Evolutionary conservation across 2,329 filamentous ascomycete species (phyloP), one percentile per base, ranked within the genome.

Genomic region (Gliomastix tumulicola): DNA sequence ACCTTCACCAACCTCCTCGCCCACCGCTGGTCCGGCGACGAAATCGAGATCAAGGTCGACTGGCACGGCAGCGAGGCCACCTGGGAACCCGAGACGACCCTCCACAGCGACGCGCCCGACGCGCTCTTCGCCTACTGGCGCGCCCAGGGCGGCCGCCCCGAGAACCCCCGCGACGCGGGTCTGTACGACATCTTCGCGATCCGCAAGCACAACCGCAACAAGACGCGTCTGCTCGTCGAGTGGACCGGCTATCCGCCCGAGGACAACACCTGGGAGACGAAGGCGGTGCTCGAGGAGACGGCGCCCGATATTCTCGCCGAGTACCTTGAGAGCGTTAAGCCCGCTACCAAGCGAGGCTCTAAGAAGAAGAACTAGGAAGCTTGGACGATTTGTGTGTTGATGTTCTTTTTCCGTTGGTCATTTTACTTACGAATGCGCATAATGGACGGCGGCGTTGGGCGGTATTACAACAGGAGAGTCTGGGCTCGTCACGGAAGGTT

Each of bases 71-170:
- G 54, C 16, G 41, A 49, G 4, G 30, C 33, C 4, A 62, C 56
- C 2, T 63, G 59, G 59, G 56, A 59, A 33, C 46, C 50, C 9
- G 59, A 63, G 35, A 40, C 45, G 8, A 48, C 46, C 23, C 41
- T 63, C 15, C 59, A 63, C 32, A 39, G 46, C 19, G 59, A 63
- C 32, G 50, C 49, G 19, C 55, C 47, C 7, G 36, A 51, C 1
- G 41, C 44, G 1, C 50, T 63, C 6, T 48, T 63, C 16, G 43
- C 39, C 5, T 63, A 56, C 41, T 63, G 59, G 59, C 34, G 48
- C 27, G 30, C 30, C 10, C 38, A 47, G 35, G 49, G 46, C 2
- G 59, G 57, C 0, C 56, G 59, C 1, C 59, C 59, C 11, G 34
- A 37, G 2, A 60, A 60, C 35, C 56, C 56, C 1, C 7, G 35